Conservation (phyloP, 2,329 filamentous ascomycete genomes). For the Epichloe sibirici region DNA sequence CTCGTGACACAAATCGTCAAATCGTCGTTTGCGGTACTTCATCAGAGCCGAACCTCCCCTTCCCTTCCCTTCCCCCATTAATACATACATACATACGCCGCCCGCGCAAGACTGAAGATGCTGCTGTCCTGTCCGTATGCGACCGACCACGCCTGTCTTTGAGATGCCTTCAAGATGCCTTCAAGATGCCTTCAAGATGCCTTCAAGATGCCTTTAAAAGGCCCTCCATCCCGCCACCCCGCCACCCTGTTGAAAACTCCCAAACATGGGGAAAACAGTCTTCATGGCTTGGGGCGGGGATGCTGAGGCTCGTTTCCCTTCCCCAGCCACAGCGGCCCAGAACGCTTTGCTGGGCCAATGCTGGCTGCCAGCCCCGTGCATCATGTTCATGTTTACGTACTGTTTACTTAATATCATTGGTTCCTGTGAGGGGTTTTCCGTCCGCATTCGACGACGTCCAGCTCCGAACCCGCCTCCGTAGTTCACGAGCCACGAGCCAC, state of each 20-base stretch:
- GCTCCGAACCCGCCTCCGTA: background rate
- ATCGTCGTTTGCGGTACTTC: background rate
- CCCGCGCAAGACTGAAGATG: background rate
- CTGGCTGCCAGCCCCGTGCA: background rate
- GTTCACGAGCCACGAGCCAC: background rate
- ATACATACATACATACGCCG: too few species aligned
- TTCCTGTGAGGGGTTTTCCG: background rate
- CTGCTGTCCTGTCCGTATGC: background rate
- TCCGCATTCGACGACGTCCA: conserved; percentile 1
- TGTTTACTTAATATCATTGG: background rate
- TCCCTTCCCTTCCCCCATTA: too few species aligned
- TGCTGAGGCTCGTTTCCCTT: background rate
- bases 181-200: too few species aligned
- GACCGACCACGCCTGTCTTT: background rate
- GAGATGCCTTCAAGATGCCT: background rate
- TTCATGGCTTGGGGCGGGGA: background rate
- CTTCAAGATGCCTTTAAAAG: too few species aligned
- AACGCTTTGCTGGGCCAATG: background rate
- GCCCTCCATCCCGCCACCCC: too few species aligned
- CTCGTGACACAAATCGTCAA: background rate
- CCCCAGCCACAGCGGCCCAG: background rate
- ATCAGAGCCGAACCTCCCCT: too few species aligned
- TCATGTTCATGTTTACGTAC: background rate
- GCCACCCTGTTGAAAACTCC: background rate
- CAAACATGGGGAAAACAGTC: background rate